A percentile compares a stretch with the other conserved stretches of the same genome.
Conservation (phyloP, 2,329 filamentous ascomycete genomes). For the Talaromyces pinophilus region DNA sequence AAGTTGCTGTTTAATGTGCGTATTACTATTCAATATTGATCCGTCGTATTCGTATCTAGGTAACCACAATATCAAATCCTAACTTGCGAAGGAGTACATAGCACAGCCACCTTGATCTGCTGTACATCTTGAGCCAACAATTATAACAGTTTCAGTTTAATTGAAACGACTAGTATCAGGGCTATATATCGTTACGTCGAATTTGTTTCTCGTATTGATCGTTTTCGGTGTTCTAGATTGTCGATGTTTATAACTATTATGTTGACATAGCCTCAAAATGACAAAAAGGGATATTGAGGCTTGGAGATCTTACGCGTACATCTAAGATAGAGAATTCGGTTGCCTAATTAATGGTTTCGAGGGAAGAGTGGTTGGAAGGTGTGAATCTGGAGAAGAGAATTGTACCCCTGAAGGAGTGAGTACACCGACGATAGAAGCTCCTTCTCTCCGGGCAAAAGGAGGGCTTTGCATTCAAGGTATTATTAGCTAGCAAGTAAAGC, state of each 20-base stretch:
- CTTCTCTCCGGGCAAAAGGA: too few species aligned
- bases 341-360: not conserved
- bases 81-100: not conserved
- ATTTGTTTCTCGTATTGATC: not conserved
- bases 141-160: not conserved
- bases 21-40: not conserved
- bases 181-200: not conserved
- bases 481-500: too few species aligned
- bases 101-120: slow-evolving; percentile 8
- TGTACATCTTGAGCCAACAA: not conserved
- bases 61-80: slow-evolving; percentile 7
- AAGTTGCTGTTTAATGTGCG: not conserved
- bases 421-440: too few species aligned
- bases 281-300: not conserved
- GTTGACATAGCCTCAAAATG: not conserved
- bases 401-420: too few species aligned
- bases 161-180: not conserved
- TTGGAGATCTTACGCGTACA: not conserved
- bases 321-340: not conserved
- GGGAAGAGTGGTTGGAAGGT: too few species aligned
- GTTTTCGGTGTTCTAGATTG: not conserved
- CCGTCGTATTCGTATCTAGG: slow-evolving; percentile 1
- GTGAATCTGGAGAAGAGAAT: too few species aligned
- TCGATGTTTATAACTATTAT: not conserved
- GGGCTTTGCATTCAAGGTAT: too few species aligned